Evolutionary conservation across 2,329 filamentous ascomycete species (phyloP).

Genomic region (Calonectria naviculata): DNA sequence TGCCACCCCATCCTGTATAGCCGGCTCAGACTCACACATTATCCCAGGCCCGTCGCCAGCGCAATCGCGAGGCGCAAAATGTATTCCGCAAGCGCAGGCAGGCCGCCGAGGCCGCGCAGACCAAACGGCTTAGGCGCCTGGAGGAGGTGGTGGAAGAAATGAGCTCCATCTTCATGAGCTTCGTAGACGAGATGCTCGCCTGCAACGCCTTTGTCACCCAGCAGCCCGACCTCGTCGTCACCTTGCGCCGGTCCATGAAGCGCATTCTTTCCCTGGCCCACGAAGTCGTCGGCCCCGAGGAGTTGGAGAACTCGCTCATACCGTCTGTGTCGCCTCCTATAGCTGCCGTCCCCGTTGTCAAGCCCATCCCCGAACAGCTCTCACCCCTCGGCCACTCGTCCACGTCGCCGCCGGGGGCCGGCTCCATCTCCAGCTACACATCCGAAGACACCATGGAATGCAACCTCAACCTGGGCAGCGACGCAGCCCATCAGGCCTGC

Average conservation of each 20-base stretch:
- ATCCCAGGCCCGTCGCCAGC: constrained; percentile 39
- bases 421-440: constrained; percentile 11
- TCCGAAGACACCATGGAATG: constrained; percentile 17
- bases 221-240: constrained; percentile 31
- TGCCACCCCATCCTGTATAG: background rate
- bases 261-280: constrained; percentile 36
- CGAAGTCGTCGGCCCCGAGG: constrained; percentile 40
- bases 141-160: constrained; percentile 44
- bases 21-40: background rate
- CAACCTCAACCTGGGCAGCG: constrained; percentile 1
- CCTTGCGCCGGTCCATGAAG: constrained; percentile 33
- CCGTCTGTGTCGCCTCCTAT: background rate
- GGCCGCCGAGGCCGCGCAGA: constrained; percentile 41
- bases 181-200: constrained; percentile 43
- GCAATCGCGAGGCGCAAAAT: constrained; percentile 44
- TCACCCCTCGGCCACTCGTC: background rate
- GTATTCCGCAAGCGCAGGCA: constrained; percentile 42
- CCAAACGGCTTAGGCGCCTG: constrained; percentile 37
- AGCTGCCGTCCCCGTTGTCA: background rate
- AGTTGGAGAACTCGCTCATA: background rate
- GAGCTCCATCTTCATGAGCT: constrained; percentile 42
- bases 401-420: constrained; percentile 5
- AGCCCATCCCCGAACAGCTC: background rate
- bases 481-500: background rate
- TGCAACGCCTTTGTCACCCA: constrained; percentile 32